phyloP scores from a whole-genome alignment of 306 rosid species.

The Abrus pulchellus region DNA sequence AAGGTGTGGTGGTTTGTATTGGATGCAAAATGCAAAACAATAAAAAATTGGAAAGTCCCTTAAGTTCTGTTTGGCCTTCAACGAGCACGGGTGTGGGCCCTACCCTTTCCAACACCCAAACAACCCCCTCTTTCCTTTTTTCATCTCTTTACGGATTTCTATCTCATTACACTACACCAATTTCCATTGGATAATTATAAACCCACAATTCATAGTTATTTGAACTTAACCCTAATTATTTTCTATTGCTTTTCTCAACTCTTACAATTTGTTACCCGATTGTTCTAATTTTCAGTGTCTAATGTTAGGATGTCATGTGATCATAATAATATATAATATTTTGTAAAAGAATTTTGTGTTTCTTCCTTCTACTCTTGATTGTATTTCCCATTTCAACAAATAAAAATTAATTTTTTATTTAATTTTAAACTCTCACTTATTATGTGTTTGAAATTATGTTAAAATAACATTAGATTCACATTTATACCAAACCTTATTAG shows the following conservation, averaged over 20 bases:
- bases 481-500: no score
- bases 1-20: constrained; percentile 9
- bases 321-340: not conserved
- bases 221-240: not conserved
- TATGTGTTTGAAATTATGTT: no score
- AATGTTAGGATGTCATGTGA: not conserved
- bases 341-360: not conserved
- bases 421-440: not conserved
- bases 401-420: not conserved
- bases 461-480: no score
- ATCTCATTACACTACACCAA: not conserved
- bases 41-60: not conserved
- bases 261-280: not conserved
- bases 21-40: constrained; percentile 31
- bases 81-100: constrained; percentile 8
- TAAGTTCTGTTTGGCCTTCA: not conserved
- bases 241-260: not conserved
- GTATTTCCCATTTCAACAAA: not conserved
- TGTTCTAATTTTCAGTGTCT: not conserved
- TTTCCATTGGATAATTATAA: not conserved
- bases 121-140: constrained; percentile 1
- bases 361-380: not conserved
- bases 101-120: constrained; percentile 24
- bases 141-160: constrained; percentile 8
- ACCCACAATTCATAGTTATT: not conserved